phyloP scores from a whole-genome alignment of 1,284 basidiomycete species.

The Cryptococcus jaspeensis region DNA sequence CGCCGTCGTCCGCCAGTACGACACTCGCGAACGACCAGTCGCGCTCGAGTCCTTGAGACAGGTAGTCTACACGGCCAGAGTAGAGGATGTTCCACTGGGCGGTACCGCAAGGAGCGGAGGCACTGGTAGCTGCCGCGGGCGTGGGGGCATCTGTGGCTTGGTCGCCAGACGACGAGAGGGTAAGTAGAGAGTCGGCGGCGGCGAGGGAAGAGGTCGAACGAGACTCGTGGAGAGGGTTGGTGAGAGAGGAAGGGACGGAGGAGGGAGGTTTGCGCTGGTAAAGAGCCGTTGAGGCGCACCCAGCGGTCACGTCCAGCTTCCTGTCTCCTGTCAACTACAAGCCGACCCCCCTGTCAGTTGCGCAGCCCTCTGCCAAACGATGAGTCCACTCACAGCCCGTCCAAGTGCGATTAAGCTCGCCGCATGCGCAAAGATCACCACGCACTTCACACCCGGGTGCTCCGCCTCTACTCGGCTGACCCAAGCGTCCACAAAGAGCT shows the following conservation, averaged over 20 bases:
- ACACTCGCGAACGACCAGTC: constrained; percentile 49
- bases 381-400: constrained; percentile 35
- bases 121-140: not conserved
- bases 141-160: not conserved
- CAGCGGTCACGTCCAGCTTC: constrained; percentile 38
- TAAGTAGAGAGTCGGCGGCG: not conserved
- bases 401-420: constrained; percentile 53
- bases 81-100: constrained; percentile 44
- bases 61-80: constrained; percentile 46
- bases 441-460: constrained; percentile 40
- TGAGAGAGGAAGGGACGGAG: not conserved
- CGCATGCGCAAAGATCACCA: constrained; percentile 55
- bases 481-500: constrained; percentile 43
- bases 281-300: constrained; percentile 45
- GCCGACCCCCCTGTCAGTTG: not conserved
- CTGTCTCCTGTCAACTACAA: constrained; percentile 40
- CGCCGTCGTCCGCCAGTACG: constrained; percentile 36
- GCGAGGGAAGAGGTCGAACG: not conserved
- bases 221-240: not conserved
- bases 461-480: constrained; percentile 38
- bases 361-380: not conserved
- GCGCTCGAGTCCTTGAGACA: constrained; percentile 48
- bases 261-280: constrained; percentile 34
- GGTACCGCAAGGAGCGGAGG: constrained; percentile 25
- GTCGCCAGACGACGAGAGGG: not conserved